phyloP scores from a whole-genome alignment of 306 rosid genomes.

The Herpetospermum pedunculosum region DNA sequence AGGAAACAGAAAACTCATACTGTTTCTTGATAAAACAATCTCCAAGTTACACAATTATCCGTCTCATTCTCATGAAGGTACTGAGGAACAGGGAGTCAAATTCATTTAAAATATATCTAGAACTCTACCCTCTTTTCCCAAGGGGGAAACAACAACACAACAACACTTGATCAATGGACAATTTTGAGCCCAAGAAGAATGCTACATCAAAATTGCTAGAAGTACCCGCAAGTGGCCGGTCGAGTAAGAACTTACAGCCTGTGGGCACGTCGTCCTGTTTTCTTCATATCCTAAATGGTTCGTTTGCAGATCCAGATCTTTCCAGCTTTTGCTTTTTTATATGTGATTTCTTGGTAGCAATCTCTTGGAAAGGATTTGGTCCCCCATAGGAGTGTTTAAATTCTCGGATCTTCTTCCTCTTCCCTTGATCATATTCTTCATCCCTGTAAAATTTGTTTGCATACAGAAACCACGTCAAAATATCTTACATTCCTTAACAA shows the following conservation, averaged over 20 bases:
- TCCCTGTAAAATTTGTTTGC: constrained; percentile 41
- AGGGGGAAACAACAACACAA: not conserved
- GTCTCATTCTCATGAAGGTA: not conserved
- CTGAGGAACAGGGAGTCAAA: not conserved
- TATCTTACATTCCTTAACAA: not conserved
- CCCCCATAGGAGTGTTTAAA: constrained; percentile 40
- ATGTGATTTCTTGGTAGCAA: constrained; percentile 35
- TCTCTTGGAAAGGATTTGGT: constrained; percentile 64
- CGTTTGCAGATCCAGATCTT: constrained; percentile 37
- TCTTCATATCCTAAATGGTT: constrained; percentile 66
- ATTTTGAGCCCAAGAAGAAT: not conserved
- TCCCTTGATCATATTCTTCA: constrained; percentile 78
- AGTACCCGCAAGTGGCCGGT: not conserved
- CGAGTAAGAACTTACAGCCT: constrained; percentile 2
- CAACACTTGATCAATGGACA: not conserved
- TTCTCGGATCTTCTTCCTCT: constrained; percentile 62
- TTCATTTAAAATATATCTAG: not conserved
- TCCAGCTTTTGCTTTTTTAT: constrained; percentile 39
- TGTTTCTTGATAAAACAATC: not conserved
- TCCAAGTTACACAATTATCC: not conserved
- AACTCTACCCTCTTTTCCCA: not conserved
- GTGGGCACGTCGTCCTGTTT: not conserved
- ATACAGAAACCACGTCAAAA: not conserved
- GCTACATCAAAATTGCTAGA: constrained; percentile 5
- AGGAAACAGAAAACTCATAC: not conserved